phyloP scores from a whole-genome alignment of 352 stramenopile species.

The Chrysophaeum taylorii region DNA sequence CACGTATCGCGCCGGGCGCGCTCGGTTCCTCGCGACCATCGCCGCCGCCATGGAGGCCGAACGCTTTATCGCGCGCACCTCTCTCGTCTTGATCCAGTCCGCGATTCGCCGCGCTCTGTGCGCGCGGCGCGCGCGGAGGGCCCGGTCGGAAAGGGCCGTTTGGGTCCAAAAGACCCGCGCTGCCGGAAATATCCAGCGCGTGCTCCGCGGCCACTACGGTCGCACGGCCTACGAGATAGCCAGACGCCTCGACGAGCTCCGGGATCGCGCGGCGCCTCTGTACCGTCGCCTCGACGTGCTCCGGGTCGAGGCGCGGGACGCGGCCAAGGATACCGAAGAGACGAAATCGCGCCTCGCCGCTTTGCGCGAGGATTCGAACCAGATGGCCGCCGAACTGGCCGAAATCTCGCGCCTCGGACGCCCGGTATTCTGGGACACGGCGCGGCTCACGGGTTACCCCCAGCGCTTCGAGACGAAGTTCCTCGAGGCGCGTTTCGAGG shows the following conservation, averaged over 20 bases:
- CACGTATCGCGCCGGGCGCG: conserved; percentile 29
- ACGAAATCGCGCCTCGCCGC: neutral
- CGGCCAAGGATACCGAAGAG: neutral
- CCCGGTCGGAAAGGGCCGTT: conserved; percentile 33
- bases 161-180: conserved; percentile 41
- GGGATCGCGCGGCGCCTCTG: conserved; percentile 56
- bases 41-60: conserved; percentile 23
- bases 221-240: conserved; percentile 54
- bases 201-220: conserved; percentile 63
- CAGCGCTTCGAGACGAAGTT: neutral
- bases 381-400: neutral
- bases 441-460: neutral
- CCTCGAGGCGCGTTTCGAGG: neutral
- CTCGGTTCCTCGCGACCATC: conserved; percentile 29
- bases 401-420: neutral
- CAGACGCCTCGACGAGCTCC: conserved; percentile 56
- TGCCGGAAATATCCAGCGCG: conserved; percentile 54
- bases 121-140: conserved; percentile 19
- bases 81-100: conserved; percentile 29
- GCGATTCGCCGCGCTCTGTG: conserved; percentile 23
- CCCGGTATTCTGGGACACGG: neutral
- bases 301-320: neutral
- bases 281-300: conserved; percentile 31
- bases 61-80: conserved; percentile 20
- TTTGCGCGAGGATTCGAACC: neutral